Percentiles rank a stretch among this genome's conserved stretches.
These are phyloP conservation scores for Plectranthus barbatus DNA, from an alignment of 257 asterid species.

Conservation along the genomic window DNA sequence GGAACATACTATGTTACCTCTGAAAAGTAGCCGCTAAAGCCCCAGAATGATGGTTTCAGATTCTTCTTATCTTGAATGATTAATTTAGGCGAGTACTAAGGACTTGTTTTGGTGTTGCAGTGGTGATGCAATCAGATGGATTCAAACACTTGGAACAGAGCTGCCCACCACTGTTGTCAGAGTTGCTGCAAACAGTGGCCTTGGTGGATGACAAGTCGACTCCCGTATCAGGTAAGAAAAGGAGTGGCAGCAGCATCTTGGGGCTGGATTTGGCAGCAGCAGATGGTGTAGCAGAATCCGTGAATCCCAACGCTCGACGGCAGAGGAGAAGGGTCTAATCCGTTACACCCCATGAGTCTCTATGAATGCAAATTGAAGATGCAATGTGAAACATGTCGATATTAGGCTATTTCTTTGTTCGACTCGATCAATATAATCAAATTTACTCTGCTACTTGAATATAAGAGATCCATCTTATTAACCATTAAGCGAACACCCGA, in stretches of 20 bases:
- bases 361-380: slow-evolving; percentile 1
- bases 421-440: not conserved
- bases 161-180: slow-evolving; percentile 71
- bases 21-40: not conserved
- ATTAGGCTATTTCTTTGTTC: slow-evolving; percentile 11
- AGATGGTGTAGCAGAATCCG: slow-evolving; percentile 52
- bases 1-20: not conserved
- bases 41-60: not conserved
- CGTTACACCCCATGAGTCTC: not conserved
- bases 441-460: too few relatives aligned
- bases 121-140: slow-evolving; percentile 81
- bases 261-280: slow-evolving; percentile 73
- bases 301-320: slow-evolving; percentile 50
- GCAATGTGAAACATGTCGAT: slow-evolving; percentile 2
- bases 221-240: slow-evolving; percentile 48
- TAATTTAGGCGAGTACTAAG: slow-evolving; percentile 17
- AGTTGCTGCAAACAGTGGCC: slow-evolving; percentile 85
- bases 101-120: slow-evolving; percentile 30
- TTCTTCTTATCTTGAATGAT: not conserved
- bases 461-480: too few relatives aligned
- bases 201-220: slow-evolving; percentile 59
- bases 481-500: too few relatives aligned
- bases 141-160: slow-evolving; percentile 64
- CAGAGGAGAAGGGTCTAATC: slow-evolving; percentile 55
- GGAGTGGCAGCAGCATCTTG: slow-evolving; percentile 82